Evolutionary conservation across 306 rosid species (phyloP).

Genomic region (Rubus parviflorus): DNA sequence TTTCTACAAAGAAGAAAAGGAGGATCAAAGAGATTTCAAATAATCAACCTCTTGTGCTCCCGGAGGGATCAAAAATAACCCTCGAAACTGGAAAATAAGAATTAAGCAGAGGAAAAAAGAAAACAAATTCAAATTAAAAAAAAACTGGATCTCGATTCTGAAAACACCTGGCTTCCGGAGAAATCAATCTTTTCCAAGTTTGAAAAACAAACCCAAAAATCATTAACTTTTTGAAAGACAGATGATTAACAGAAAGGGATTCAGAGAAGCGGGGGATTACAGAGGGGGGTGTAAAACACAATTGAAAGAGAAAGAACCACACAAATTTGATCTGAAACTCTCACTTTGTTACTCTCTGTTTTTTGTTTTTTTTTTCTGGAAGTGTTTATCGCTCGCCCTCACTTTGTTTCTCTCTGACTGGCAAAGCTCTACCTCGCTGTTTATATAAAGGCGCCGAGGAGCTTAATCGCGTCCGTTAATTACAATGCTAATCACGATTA

Average conservation of each 20-base stretch:
- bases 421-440: neutral
- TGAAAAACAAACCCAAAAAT: slow-evolving; percentile 87
- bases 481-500: slow-evolving; percentile 27
- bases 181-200: slow-evolving; percentile 62
- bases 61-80: slow-evolving; percentile 77
- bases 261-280: slow-evolving; percentile 86
- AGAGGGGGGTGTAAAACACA: slow-evolving; percentile 45
- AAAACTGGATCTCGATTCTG: slow-evolving; percentile 94
- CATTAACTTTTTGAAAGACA: slow-evolving; percentile 69
- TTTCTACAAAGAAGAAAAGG: slow-evolving; percentile 19
- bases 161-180: slow-evolving; percentile 87
- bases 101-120: neutral
- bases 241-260: slow-evolving; percentile 99
- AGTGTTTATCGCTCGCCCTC: slow-evolving; percentile 48
- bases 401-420: slow-evolving; percentile 35
- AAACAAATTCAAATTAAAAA: neutral
- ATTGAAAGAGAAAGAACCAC: neutral
- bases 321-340: slow-evolving; percentile 2
- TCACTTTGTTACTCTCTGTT: neutral
- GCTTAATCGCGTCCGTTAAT: slow-evolving; percentile 23
- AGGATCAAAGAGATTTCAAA: slow-evolving; percentile 62
- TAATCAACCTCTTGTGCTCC: slow-evolving; percentile 68
- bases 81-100: slow-evolving; percentile 41
- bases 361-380: neutral
- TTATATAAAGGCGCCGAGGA: slow-evolving; percentile 37